Evolutionary conservation across 2,329 filamentous ascomycete species (phyloP), one percentile per base, ranked within the genome.

Genomic region (Colletotrichum musae): DNA sequence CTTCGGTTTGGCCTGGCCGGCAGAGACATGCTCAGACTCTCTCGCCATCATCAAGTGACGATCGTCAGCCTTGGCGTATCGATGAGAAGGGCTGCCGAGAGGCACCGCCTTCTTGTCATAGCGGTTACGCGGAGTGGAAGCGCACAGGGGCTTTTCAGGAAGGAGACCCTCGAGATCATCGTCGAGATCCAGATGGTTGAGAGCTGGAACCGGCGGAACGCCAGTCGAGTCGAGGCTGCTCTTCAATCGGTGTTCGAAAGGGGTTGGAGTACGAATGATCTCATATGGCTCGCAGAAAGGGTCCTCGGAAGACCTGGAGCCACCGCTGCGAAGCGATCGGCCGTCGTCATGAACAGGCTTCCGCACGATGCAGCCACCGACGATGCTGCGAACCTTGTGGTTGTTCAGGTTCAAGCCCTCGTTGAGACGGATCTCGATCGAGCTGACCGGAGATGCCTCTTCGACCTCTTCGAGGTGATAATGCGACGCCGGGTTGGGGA

Each of bases 121-220:
- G 15, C 69, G 62, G 18, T 21, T 43, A 26, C 78, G 79, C 41
- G 81, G 81, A 2, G 81, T 83, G 2, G 82, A 83, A 56, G 75
- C 80, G 54, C 77, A 81, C 36, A 78, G 72, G 6, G 81, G 81
- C 21, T 73, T 74, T 41, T 73, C 76, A 32, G 72, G 76, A 71
- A 83, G 75, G 66, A 83, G 75, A 15, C 81, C 80, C 74, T 80
- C 76, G 51, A 83, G 78, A 61, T 82, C 74, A 61, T 74, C 73
- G 50, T 82, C 79, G 63, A 83, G 82, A 54, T 75, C 78, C 3
- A 24, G 21, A 41, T 72, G 75, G 41, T 73, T 73, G 56, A 51
- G 16, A 4, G 21, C 13, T 13, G 68, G 68, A 21, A 70, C 28
- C 4, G 58, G 52, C 2, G 68, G 68, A 21, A 62, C 48, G 45